phyloP scores from a whole-genome alignment of 2,329 filamentous ascomycete species.

The Ascomycota sp. region DNA sequence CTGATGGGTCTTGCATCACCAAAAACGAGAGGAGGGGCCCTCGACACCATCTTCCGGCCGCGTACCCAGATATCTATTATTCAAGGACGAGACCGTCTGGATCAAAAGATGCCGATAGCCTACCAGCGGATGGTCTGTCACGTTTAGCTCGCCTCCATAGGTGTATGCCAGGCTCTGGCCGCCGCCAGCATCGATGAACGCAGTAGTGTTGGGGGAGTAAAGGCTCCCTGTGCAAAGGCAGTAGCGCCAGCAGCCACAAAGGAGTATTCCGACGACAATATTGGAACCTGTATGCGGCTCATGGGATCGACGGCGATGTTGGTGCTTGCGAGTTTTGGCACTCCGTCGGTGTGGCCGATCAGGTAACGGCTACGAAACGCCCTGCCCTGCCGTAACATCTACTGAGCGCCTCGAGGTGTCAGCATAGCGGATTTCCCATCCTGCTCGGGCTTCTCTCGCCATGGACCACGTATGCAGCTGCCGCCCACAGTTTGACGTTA shows the following conservation, averaged over 20 bases:
- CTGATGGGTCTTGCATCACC: constrained; percentile 6
- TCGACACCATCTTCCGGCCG: constrained; percentile 17
- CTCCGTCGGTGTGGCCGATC: constrained; percentile 5
- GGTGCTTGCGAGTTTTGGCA: constrained; percentile 16
- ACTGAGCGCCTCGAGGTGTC: constrained; percentile 32
- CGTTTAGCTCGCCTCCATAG: constrained; percentile 16
- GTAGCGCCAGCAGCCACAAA: constrained; percentile 45
- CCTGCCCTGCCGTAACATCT: constrained; percentile 26
- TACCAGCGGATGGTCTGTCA: constrained; percentile 42
- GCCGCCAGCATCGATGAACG: constrained; percentile 10
- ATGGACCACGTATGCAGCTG: constrained; percentile 26
- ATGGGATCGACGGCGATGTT: constrained; percentile 22
- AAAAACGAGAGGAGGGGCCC: not conserved
- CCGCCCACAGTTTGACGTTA: constrained; percentile 24
- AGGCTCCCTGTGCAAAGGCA: constrained; percentile 69
- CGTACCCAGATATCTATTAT: constrained; percentile 24
- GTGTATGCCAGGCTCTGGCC: constrained; percentile 22
- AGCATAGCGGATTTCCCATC: constrained; percentile 14
- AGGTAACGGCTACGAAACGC: constrained; percentile 30
- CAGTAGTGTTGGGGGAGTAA: constrained; percentile 46
- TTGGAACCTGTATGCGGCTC: constrained; percentile 24
- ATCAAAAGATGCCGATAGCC: constrained; percentile 70
- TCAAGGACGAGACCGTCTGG: constrained; percentile 24
- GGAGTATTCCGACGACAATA: constrained; percentile 19
- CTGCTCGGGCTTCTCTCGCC: constrained; percentile 29